phyloP scores from a whole-genome alignment of 257 asterid species.

The Cordia subcordata region DNA sequence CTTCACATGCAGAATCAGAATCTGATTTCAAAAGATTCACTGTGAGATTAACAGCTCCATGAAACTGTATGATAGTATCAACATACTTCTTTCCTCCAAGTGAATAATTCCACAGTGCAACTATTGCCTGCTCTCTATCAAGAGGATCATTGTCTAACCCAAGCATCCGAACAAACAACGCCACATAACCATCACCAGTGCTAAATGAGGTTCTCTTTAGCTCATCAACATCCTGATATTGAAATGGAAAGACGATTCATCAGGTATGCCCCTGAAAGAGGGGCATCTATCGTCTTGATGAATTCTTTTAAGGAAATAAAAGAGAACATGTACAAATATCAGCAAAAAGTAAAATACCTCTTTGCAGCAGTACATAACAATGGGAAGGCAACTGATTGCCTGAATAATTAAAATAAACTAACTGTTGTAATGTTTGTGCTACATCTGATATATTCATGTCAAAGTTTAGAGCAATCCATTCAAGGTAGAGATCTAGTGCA shows the following conservation, averaged over 20 bases:
- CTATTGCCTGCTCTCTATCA: constrained; percentile 77
- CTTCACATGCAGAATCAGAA: constrained; percentile 75
- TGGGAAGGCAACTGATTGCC: no score
- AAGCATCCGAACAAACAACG: constrained; percentile 74
- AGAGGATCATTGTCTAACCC: constrained; percentile 73
- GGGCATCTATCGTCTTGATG: background rate
- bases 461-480: no score
- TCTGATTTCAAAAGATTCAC: constrained; percentile 70
- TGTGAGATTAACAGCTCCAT: constrained; percentile 61
- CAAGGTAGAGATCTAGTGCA: no score
- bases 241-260: constrained; percentile 6
- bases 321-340: background rate
- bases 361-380: no score
- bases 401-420: no score
- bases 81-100: constrained; percentile 71
- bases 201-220: constrained; percentile 28
- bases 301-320: background rate
- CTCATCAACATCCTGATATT: constrained; percentile 50
- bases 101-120: constrained; percentile 74
- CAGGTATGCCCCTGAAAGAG: constrained; percentile 5
- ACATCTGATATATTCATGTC: no score
- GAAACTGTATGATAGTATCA: constrained; percentile 64
- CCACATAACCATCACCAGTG: constrained; percentile 45
- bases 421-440: no score
- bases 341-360: background rate